Base-by-base conservation (phyloP, 179 eudicot species). In the Dionaea muscipula region DNA sequence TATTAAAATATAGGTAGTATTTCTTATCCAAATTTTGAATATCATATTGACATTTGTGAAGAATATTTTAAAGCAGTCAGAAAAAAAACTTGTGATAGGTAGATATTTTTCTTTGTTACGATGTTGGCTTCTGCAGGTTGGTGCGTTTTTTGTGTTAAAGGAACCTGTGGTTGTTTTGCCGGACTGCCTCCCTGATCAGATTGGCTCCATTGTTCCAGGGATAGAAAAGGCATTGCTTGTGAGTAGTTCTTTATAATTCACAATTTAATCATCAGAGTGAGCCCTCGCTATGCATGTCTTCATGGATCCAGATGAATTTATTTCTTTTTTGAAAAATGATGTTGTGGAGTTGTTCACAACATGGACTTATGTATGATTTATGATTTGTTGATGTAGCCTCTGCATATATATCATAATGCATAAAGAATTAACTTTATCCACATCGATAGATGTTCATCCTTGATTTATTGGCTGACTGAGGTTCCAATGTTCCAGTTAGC, bases 101-200 rank as follows among this genome's bases (percentile, higher is more conserved):
- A 28, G 35, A 3, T 28, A 8, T 50, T 50, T 36, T 62, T 57
- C 47, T 17, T 68, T 31, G 21, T 61, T 61, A 16, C 43, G 46
- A 33, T 62, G 55, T 53, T 56, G 17, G 31, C 53, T 1, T 59
- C 20, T 58, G 44, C 74, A 93, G 96, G 89, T 89, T 65, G 99
- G 96, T 62, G 96, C 96, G 24, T 93, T 89, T 75, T 81, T 90
- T n/a, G 95, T 93, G 66, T 68, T 93, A 56, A 93, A 89, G 72
- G 96, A 93, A 69, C 96, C 88, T 26, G 96, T 93, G 25, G 68
- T 81, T 61, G 96, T 93, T 63, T 68, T 85, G 70, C 96, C 99
- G 36, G 96, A 89, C 67, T 83, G 96, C 72, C 82, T 93, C 66
- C 81, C 89, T 50, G 96, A 93, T 51, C 96, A 93, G 53, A 87